A percentile compares a stretch with the other conserved stretches of the same genome.
Evolutionary conservation across 1,284 basidiomycete genomes (phyloP).

Genomic region (Papiliotrema fonsecae): DNA sequence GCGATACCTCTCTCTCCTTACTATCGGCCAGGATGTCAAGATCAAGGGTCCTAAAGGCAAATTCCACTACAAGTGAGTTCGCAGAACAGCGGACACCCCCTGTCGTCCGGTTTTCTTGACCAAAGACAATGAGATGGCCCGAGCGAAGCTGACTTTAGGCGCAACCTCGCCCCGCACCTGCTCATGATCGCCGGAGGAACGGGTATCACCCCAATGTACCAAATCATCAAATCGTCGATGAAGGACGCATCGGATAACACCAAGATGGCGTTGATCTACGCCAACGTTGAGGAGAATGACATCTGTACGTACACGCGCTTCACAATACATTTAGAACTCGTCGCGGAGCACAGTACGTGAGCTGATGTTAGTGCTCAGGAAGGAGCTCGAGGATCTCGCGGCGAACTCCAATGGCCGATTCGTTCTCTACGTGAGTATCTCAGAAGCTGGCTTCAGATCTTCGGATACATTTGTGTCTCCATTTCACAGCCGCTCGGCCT

Average conservation of each 20-base stretch:
- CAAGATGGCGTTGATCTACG: constrained; percentile 81
- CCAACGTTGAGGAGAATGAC: constrained; percentile 85
- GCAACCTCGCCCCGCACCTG: constrained; percentile 65
- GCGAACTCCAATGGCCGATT: constrained; percentile 59
- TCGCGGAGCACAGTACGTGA: neutral
- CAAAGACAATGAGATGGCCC: too few relatives aligned
- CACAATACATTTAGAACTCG: too few relatives aligned
- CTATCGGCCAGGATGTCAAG: constrained; percentile 76
- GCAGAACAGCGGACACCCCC: too few relatives aligned
- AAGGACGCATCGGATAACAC: constrained; percentile 82
- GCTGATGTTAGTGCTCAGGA: constrained; percentile 59
- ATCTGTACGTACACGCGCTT: constrained; percentile 52
- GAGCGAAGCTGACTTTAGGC: constrained; percentile 29
- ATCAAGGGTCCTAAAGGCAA: constrained; percentile 95
- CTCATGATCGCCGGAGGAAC: constrained; percentile 94
- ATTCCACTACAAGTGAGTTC: constrained; percentile 62
- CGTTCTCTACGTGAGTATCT: constrained; percentile 58
- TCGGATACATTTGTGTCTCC: neutral
- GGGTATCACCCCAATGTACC: constrained; percentile 97
- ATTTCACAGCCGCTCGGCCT: neutral
- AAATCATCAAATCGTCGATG: constrained; percentile 80
- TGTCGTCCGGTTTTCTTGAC: neutral
- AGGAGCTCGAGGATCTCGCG: constrained; percentile 69
- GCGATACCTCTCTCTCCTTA: constrained; percentile 70
- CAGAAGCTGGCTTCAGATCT: neutral